Conservation (phyloP, 2,329 filamentous ascomycete species). For the Ceratocystis papillata region DNA sequence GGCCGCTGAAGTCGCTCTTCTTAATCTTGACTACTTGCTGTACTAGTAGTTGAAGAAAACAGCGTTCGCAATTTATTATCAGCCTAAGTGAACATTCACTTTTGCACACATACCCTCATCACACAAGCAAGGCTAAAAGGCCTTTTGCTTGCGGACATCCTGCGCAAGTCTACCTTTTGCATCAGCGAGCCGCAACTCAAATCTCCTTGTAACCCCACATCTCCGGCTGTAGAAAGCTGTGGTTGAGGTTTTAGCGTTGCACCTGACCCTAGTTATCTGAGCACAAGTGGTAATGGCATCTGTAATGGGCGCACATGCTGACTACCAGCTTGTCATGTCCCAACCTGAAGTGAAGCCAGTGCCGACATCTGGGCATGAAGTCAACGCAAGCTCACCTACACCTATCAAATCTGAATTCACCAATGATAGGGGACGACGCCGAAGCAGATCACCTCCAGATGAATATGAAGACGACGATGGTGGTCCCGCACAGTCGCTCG, state of each 20-base stretch:
- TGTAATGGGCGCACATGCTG: constrained; percentile 15
- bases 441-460: constrained; percentile 37
- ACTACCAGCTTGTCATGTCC: constrained; percentile 14
- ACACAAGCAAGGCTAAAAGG: too few species aligned
- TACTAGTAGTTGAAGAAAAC: too few species aligned
- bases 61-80: too few species aligned
- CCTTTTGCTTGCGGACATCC: too few species aligned
- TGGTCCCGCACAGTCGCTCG: constrained; percentile 37
- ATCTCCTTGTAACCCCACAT: too few species aligned
- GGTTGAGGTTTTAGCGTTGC: not conserved
- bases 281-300: constrained; percentile 12
- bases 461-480: constrained; percentile 34
- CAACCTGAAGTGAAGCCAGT: not conserved
- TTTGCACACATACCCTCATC: too few species aligned
- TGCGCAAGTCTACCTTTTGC: too few species aligned
- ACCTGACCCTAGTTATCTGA: not conserved
- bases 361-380: not conserved
- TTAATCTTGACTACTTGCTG: too few species aligned
- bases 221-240: not conserved
- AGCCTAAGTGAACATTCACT: too few species aligned
- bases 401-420: constrained; percentile 34
- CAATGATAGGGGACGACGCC: constrained; percentile 34
- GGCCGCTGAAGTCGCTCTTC: too few species aligned
- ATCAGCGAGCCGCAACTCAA: too few species aligned
- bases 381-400: constrained; percentile 14